Evolutionary conservation across 1,139 yeast species (phyloP).

Genomic region (Hansenula sp.): DNA sequence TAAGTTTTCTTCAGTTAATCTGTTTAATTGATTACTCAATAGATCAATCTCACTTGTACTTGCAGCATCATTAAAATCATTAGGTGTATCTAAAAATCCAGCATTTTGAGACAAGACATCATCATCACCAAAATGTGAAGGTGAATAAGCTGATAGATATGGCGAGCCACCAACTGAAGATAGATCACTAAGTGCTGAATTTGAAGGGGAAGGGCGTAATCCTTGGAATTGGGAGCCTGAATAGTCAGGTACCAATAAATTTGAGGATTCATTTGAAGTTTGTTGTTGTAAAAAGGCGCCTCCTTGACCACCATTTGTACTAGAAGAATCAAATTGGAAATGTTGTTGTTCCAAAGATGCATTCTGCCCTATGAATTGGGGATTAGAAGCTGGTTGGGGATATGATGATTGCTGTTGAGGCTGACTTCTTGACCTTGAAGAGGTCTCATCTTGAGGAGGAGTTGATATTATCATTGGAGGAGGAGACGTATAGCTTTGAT

Average conservation of each 20-base stretch:
- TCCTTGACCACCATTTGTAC: not conserved
- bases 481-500: conserved; percentile 1
- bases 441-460: conserved; percentile 12
- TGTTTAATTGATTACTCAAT: conserved; percentile 9
- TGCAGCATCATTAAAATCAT: conserved; percentile 6
- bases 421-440: not conserved
- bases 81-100: conserved; percentile 8
- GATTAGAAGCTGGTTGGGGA: not conserved
- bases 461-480: conserved; percentile 18
- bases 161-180: conserved; percentile 20
- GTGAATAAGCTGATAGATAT: conserved; percentile 16
- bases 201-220: conserved; percentile 9
- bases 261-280: not conserved
- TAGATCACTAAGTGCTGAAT: conserved; percentile 10
- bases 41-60: conserved; percentile 11
- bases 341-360: not conserved
- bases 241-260: conserved; percentile 4
- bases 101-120: conserved; percentile 2
- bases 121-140: conserved; percentile 14
- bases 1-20: conserved; percentile 5
- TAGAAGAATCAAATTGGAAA: not conserved
- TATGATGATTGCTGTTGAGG: conserved; percentile 1
- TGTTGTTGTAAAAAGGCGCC: not conserved
- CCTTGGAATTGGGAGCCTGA: conserved; percentile 7
- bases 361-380: not conserved